phyloP scores from a whole-genome alignment of 129 eudicot species.

The Silybum marianum region DNA sequence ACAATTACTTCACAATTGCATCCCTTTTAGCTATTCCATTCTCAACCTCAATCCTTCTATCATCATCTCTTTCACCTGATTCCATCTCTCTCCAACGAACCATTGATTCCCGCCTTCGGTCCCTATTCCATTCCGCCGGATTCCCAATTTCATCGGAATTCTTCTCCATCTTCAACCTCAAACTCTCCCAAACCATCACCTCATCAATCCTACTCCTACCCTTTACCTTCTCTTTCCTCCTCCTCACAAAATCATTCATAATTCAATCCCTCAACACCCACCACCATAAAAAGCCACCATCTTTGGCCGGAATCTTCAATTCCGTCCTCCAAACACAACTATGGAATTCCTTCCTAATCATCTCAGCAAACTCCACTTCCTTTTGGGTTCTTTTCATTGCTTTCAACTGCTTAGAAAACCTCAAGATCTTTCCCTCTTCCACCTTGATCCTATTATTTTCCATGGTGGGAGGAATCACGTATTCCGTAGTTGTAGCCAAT shows the following conservation, averaged over 20 bases:
- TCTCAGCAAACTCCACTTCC: conserved; percentile 70
- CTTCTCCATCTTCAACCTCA: conserved; percentile 46
- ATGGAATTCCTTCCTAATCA: conserved; percentile 59
- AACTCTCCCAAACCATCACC: conserved; percentile 74
- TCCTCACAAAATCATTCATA: conserved; percentile 59
- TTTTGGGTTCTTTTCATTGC: conserved; percentile 51
- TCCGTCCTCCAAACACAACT: conserved; percentile 67
- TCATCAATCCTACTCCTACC: conserved; percentile 56
- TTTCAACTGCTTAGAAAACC: conserved; percentile 46
- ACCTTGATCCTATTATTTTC: conserved; percentile 35
- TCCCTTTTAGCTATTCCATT: conserved; percentile 60
- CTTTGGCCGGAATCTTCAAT: conserved; percentile 32
- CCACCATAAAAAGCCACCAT: conserved; percentile 10
- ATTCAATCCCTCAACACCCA: conserved; percentile 41
- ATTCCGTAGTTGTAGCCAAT: conserved; percentile 64
- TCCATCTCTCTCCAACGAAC: conserved; percentile 41
- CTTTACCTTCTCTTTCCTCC: conserved; percentile 68
- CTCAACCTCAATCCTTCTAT: conserved; percentile 54
- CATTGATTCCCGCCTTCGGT: conserved; percentile 43
- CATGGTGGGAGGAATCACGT: conserved; percentile 43
- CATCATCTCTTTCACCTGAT: conserved; percentile 42
- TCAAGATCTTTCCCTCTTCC: conserved; percentile 31
- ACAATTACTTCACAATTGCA: conserved; percentile 59
- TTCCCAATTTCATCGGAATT: conserved; percentile 49
- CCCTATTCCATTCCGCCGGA: conserved; percentile 51